Evolutionary conservation across 2,329 filamentous ascomycete genomes (phyloP).

Genomic region (Colletotrichum sp.): DNA sequence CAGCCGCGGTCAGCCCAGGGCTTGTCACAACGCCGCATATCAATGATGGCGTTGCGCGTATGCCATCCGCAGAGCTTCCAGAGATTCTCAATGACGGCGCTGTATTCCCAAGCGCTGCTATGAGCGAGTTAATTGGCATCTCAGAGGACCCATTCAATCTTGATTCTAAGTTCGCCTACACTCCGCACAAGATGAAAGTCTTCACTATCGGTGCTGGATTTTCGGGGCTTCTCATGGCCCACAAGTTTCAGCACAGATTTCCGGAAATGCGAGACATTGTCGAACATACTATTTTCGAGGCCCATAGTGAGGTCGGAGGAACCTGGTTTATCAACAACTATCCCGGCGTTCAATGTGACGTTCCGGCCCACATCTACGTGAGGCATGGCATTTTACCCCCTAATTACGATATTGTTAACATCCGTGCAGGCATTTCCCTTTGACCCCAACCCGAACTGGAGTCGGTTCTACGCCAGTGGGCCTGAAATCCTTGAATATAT

Average conservation of each 20-base stretch:
- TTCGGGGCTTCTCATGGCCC: conserved; percentile 36
- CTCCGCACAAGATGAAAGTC: conserved; percentile 33
- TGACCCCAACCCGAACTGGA: conserved; percentile 63
- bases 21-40: neutral
- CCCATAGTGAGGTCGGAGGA: conserved; percentile 32
- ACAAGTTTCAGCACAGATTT: conserved; percentile 38
- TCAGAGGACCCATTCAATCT: conserved; percentile 31
- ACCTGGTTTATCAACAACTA: conserved; percentile 38
- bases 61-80: neutral
- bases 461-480: conserved; percentile 60
- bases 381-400: neutral
- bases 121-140: neutral
- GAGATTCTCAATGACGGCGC: neutral
- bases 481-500: conserved; percentile 61
- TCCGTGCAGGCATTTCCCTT: conserved; percentile 50
- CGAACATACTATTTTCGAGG: conserved; percentile 33
- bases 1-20: neutral
- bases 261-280: conserved; percentile 29
- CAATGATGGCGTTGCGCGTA: neutral
- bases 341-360: conserved; percentile 31
- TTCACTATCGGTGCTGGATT: conserved; percentile 38
- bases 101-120: neutral
- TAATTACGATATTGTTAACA: neutral
- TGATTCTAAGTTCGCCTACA: conserved; percentile 29
- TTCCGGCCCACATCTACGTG: conserved; percentile 27